Evolutionary conservation across 2,329 filamentous ascomycete genomes (phyloP), one percentile per base, ranked within the genome.

Genomic region (Aspergillus pseudoviridinutans): DNA sequence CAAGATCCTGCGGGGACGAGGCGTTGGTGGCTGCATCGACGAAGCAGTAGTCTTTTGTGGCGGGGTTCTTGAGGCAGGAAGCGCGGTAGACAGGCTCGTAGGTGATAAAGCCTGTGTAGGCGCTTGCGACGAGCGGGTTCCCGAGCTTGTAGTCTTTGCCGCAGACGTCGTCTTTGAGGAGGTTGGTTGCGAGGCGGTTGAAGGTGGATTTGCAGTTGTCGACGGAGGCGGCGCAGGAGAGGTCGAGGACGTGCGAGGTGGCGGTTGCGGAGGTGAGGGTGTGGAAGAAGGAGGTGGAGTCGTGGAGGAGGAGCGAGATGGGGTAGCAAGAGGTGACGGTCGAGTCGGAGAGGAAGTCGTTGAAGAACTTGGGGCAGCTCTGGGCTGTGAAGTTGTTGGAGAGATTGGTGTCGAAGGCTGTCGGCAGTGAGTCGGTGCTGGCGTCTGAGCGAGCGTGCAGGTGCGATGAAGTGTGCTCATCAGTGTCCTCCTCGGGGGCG

Each of bases 241-340:
- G 84, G 65, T 96, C 90, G 53, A 99, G 85, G 22, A 90, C 87
- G 60, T 86, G 84, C 1, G 91, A 90, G 58, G 93, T 89, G 64
- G 83, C 82, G 51, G 89, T 80, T 38, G 88, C 80, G 4, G 89
- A 89, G 68, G 85, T 87, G 60, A 88, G 82, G 20, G 87, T 87
- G 56, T 91, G 79, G 78, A 97, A 97, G 77, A 97, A 96, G 44
- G 86, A 85, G 53, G 82, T 84, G 9, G 93, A 97, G 61, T 89
- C 91, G 86, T 96, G 71, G 9, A 97, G 79, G 62, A 97, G 83
- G 66, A 96, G 80, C 1, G 92, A 96, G 57, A 97, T 80, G 0
- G 93, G 91, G 64, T 92, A 85, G 76, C 93, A 97, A 53, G 82
- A 73, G 64, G 84, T 82, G 65, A 94, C 91, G 3, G 84, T 86